phyloP scores from a whole-genome alignment of 441 rosid genomes.

The Melastoma candidum region DNA sequence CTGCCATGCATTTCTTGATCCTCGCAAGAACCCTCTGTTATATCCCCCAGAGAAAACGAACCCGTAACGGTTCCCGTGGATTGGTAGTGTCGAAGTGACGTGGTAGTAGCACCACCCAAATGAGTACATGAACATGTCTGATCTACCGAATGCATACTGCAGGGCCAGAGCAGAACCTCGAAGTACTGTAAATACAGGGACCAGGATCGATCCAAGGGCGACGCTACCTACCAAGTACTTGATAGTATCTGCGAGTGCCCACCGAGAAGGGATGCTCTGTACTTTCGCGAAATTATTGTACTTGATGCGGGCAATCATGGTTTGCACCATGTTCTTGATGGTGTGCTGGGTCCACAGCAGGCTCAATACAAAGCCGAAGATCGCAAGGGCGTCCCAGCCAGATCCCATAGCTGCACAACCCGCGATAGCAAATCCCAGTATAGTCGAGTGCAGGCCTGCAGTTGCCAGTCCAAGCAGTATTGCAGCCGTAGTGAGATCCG shows the following conservation, averaged over 20 bases:
- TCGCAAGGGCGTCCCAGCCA: slow-evolving; percentile 38
- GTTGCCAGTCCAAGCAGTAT: slow-evolving; percentile 23
- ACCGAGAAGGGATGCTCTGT: slow-evolving; percentile 30
- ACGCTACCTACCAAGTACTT: slow-evolving; percentile 48
- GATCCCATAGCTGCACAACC: slow-evolving; percentile 68
- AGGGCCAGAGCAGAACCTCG: slow-evolving; percentile 50
- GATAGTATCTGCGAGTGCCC: slow-evolving; percentile 33
- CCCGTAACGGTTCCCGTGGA: slow-evolving; percentile 61
- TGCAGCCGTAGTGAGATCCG: slow-evolving; percentile 25
- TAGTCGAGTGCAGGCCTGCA: slow-evolving; percentile 31
- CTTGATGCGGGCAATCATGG: slow-evolving; percentile 47
- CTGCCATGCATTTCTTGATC: slow-evolving; percentile 65
- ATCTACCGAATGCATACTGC: slow-evolving; percentile 36
- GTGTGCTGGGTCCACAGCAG: slow-evolving; percentile 71
- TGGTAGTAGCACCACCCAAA: slow-evolving; percentile 57
- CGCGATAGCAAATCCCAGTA: slow-evolving; percentile 65
- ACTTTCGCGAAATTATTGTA: slow-evolving; percentile 41
- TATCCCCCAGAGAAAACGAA: slow-evolving; percentile 72
- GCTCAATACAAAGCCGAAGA: slow-evolving; percentile 40
- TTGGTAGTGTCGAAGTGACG: slow-evolving; percentile 35
- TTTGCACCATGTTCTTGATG: slow-evolving; percentile 45
- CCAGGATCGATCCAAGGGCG: slow-evolving; percentile 49
- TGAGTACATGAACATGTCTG: slow-evolving; percentile 60
- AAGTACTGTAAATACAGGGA: slow-evolving; percentile 35
- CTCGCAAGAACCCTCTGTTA: slow-evolving; percentile 51